Conservation (phyloP, 352 stramenopile genomes). For the Blastocystis sp. region DNA sequence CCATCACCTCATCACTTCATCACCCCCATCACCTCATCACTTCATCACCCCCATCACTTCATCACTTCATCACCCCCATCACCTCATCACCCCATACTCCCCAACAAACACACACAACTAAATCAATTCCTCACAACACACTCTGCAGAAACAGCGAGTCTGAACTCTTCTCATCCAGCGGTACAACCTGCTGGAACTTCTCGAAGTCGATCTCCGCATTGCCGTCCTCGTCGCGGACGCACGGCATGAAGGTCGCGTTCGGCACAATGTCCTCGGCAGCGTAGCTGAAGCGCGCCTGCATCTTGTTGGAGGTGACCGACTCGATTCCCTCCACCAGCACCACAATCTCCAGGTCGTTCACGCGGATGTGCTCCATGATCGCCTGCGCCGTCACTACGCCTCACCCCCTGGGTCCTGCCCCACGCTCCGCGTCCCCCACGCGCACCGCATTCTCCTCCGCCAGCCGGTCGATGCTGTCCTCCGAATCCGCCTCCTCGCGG, state of each 20-base stretch:
- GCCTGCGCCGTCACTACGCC: constrained; percentile 43
- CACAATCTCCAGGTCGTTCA: constrained; percentile 81
- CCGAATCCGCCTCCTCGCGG: neutral
- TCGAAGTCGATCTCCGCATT: constrained; percentile 75
- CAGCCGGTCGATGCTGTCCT: neutral
- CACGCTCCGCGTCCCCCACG: neutral
- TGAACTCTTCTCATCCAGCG: neutral
- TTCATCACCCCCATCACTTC: too few relatives aligned
- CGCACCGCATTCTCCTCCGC: too few relatives aligned
- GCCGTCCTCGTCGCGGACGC: constrained; percentile 72
- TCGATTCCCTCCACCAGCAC: constrained; percentile 86
- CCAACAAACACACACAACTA: neutral
- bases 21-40: too few relatives aligned
- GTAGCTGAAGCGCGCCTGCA: constrained; percentile 89
- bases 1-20: too few relatives aligned
- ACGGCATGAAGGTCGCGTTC: constrained; percentile 80
- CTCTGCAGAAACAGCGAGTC: constrained; percentile 29
- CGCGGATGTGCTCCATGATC: constrained; percentile 63
- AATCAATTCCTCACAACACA: neutral
- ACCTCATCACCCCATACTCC: neutral
- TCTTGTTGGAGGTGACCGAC: constrained; percentile 79
- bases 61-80: neutral
- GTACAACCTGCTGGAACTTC: constrained; percentile 71
- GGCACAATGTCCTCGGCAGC: constrained; percentile 77
- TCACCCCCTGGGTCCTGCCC: neutral